Percentiles rank a stretch among this genome's conserved stretches.
These are phyloP conservation scores for Crucibulum cyathiforme DNA, from an alignment of 1,284 basidiomycete genomes.

Conservation along the genomic window DNA sequence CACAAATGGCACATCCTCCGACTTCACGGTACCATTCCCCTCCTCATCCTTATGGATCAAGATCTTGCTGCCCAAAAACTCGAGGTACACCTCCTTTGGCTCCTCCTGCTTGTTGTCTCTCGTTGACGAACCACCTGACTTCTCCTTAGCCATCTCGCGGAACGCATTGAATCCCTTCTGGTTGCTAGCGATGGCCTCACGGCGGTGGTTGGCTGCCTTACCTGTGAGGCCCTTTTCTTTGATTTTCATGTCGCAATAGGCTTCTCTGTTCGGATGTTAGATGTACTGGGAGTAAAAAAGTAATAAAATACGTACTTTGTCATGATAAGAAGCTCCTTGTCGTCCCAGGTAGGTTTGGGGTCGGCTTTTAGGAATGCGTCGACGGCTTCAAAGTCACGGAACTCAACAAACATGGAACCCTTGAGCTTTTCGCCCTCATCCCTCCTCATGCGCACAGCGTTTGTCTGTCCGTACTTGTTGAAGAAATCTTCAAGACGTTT, in stretches of 20 bases:
- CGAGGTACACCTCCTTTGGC: slow-evolving; percentile 68
- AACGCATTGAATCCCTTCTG: slow-evolving; percentile 88
- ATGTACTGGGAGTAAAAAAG: background rate
- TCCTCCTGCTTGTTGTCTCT: slow-evolving; percentile 23
- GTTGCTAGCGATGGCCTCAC: slow-evolving; percentile 53
- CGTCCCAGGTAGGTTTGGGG: slow-evolving; percentile 81
- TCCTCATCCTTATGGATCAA: slow-evolving; percentile 69
- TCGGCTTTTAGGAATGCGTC: slow-evolving; percentile 82
- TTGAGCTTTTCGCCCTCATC: slow-evolving; percentile 85
- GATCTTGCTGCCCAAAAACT: slow-evolving; percentile 73
- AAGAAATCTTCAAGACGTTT: slow-evolving; percentile 85
- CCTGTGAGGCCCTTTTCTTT: slow-evolving; percentile 90
- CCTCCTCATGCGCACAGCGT: slow-evolving; percentile 88
- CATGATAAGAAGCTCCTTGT: slow-evolving; percentile 82
- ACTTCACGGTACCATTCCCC: slow-evolving; percentile 69
- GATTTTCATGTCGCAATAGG: slow-evolving; percentile 96
- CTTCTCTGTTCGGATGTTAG: slow-evolving; percentile 58
- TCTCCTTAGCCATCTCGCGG: slow-evolving; percentile 71
- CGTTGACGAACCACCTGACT: slow-evolving; percentile 38
- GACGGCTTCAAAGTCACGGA: slow-evolving; percentile 74
- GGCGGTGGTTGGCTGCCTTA: slow-evolving; percentile 63
- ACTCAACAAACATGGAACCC: slow-evolving; percentile 94
- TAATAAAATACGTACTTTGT: slow-evolving; percentile 68
- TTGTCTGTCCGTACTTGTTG: slow-evolving; percentile 80
- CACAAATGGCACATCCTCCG: slow-evolving; percentile 74